Evolutionary conservation across 176 grass and related monocot species (phyloP).

Genomic region (Oryza glaberrima): DNA sequence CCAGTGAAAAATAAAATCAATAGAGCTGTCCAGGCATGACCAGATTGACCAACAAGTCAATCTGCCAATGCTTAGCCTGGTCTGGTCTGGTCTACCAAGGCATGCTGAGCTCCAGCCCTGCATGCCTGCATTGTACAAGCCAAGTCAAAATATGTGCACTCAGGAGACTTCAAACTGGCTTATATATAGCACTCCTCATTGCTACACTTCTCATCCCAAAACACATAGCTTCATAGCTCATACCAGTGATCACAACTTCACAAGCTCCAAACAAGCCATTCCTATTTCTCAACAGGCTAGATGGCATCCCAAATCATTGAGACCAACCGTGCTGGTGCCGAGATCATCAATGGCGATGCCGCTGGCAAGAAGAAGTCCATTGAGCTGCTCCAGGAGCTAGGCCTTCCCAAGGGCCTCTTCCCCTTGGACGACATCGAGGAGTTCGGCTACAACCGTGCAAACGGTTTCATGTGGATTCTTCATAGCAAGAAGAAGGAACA

Average conservation of each 20-base stretch:
- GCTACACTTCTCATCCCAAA: background rate
- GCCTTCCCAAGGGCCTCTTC: too few relatives aligned
- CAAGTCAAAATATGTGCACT: background rate
- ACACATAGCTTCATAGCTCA: background rate
- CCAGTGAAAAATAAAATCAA: background rate
- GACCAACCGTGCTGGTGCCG: too few relatives aligned
- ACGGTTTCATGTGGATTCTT: background rate
- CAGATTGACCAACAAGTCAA: background rate
- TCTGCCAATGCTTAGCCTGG: background rate
- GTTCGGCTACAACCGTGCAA: background rate
- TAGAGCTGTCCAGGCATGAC: background rate
- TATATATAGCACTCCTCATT: background rate
- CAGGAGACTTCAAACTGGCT: background rate
- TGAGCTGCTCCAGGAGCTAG: too few relatives aligned
- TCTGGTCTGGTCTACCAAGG: background rate
- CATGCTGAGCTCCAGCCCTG: background rate
- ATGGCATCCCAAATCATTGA: too few relatives aligned
- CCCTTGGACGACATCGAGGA: background rate
- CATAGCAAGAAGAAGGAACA: background rate
- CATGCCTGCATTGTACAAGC: background rate
- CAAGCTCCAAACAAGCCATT: background rate
- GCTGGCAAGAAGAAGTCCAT: too few relatives aligned
- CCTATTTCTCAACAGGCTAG: background rate
- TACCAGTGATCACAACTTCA: background rate
- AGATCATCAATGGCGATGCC: too few relatives aligned